Percentiles rank a stretch among this genome's conserved stretches.
Conservation (phyloP, 2,329 filamentous ascomycete genomes). For the Aspergillus pseudoterreus region DNA sequence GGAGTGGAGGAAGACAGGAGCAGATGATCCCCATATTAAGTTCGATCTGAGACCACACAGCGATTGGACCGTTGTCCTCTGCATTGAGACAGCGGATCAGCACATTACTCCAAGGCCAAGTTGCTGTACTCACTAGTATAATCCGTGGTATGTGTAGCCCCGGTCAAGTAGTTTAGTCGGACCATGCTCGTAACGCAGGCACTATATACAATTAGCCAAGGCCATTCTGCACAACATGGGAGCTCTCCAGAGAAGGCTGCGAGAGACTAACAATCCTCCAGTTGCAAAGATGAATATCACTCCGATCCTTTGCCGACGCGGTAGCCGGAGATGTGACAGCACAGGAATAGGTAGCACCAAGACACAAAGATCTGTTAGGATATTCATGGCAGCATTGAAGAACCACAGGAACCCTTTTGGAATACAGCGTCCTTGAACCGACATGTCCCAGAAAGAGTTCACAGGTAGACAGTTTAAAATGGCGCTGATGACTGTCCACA, state of each 20-base stretch:
- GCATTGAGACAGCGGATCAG: not conserved
- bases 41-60: constrained; percentile 2
- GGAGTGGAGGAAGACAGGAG: constrained; percentile 2
- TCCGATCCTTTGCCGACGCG: not conserved
- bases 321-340: not conserved
- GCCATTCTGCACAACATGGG: too few species aligned
- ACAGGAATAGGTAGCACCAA: not conserved
- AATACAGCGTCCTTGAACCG: not conserved
- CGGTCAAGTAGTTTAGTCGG: not conserved
- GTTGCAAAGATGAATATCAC: constrained; percentile 2
- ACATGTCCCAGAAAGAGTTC: constrained; percentile 1
- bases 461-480: constrained; percentile 3
- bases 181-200: constrained; percentile 2
- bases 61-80: constrained; percentile 3
- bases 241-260: not conserved
- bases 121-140: not conserved
- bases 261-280: not conserved
- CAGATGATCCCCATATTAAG: constrained; percentile 4
- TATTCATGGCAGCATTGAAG: constrained; percentile 1
- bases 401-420: not conserved
- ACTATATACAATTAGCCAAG: not conserved
- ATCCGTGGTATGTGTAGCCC: not conserved
- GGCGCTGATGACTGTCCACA: constrained; percentile 2
- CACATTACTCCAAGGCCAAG: not conserved
- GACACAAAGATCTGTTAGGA: not conserved